Conservation (phyloP, 768 basidiomycete genomes). For the Termitomyces sp. region DNA sequence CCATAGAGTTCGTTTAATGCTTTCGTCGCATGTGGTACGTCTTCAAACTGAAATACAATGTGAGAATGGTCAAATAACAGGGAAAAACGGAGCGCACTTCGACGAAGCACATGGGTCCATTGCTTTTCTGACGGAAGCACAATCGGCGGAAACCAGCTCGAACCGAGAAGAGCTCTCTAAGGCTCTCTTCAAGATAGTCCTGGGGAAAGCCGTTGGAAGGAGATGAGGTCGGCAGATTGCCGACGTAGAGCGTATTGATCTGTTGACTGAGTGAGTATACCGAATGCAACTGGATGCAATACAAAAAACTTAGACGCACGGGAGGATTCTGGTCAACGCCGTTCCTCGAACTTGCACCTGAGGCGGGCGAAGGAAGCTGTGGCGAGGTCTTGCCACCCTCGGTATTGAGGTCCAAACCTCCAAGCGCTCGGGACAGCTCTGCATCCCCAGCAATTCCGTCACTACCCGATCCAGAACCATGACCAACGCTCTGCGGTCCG, state of each 20-base stretch:
- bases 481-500: slow-evolving; percentile 19
- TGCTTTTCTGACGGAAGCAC: slow-evolving; percentile 93
- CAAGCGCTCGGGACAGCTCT: slow-evolving; percentile 37
- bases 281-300: background rate
- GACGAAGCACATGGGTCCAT: slow-evolving; percentile 99
- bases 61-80: slow-evolving; percentile 4
- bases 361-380: slow-evolving; percentile 73
- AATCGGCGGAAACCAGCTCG: slow-evolving; percentile 88
- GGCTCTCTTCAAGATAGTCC: slow-evolving; percentile 81
- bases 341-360: slow-evolving; percentile 50
- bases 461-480: slow-evolving; percentile 1
- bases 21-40: slow-evolving; percentile 77
- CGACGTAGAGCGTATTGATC: slow-evolving; percentile 99
- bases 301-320: slow-evolving; percentile 33
- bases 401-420: slow-evolving; percentile 51
- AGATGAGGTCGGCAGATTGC: slow-evolving; percentile 85
- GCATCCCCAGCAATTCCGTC: slow-evolving; percentile 18
- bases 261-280: slow-evolving; percentile 21
- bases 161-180: slow-evolving; percentile 76
- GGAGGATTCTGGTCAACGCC: slow-evolving; percentile 92
- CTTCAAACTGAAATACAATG: slow-evolving; percentile 67
- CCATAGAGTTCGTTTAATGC: slow-evolving; percentile 92
- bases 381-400: slow-evolving; percentile 60
- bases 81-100: slow-evolving; percentile 53
- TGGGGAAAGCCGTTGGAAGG: slow-evolving; percentile 68